Evolutionary conservation across 768 basidiomycete species (phyloP).

Genomic region (Russula griseocarnosa): DNA sequence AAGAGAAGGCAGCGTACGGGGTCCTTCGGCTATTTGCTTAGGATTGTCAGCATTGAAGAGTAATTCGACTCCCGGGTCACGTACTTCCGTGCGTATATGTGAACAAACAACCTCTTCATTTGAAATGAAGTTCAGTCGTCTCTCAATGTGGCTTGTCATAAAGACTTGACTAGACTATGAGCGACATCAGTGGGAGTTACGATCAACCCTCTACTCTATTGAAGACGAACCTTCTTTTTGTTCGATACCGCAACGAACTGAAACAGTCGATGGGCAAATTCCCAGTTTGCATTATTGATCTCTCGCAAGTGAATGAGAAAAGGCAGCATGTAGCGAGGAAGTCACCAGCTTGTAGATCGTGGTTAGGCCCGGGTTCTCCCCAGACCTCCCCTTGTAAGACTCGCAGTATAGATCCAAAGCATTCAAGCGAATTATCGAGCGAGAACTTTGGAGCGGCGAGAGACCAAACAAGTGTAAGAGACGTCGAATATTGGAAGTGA

Average conservation of each 20-base stretch:
- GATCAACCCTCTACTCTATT: neutral
- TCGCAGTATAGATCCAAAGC: slow-evolving; percentile 43
- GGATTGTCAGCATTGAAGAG: slow-evolving; percentile 26
- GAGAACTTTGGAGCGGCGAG: slow-evolving; percentile 52
- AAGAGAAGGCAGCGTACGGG: slow-evolving; percentile 29
- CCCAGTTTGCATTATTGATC: too few species aligned
- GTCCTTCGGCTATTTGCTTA: slow-evolving; percentile 23
- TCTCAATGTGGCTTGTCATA: slow-evolving; percentile 44
- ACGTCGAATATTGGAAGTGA: slow-evolving; percentile 27
- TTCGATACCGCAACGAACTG: too few species aligned
- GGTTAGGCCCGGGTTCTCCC: slow-evolving; percentile 31
- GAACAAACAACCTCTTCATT: neutral
- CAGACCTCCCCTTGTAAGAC: slow-evolving; percentile 3
- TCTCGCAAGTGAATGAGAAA: slow-evolving; percentile 53
- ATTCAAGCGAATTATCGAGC: slow-evolving; percentile 56
- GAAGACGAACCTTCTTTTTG: slow-evolving; percentile 62
- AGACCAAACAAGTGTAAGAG: slow-evolving; percentile 55
- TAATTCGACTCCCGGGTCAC: slow-evolving; percentile 18
- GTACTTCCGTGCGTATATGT: slow-evolving; percentile 9
- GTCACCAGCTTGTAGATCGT: slow-evolving; percentile 46
- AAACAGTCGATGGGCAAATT: too few species aligned
- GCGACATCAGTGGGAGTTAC: slow-evolving; percentile 7
- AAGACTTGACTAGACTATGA: slow-evolving; percentile 51
- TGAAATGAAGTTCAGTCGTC: slow-evolving; percentile 44
- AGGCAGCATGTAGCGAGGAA: slow-evolving; percentile 47